Percentiles rank a stretch among this genome's conserved stretches.
Conservation (phyloP, 2,329 filamentous ascomycete species). For the Pseudogymnoascus sp. region DNA sequence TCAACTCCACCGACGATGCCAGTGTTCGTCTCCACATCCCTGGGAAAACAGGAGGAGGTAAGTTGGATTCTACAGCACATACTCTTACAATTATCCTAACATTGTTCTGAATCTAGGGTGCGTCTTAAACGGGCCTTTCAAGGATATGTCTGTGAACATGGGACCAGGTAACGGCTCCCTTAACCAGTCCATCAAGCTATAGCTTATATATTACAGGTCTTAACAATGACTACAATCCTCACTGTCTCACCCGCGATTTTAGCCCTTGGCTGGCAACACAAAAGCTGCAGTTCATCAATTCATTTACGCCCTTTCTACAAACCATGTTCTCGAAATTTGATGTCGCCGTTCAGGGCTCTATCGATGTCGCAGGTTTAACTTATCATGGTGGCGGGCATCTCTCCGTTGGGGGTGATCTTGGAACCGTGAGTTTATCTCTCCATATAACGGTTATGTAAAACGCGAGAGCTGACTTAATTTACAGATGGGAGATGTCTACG, state of each 20-base stretch:
- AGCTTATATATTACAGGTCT: slow-evolving; percentile 5
- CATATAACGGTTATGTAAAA: slow-evolving; percentile 14
- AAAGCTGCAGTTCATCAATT: slow-evolving; percentile 17
- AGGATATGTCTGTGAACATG: slow-evolving; percentile 13
- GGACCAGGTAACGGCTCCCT: slow-evolving; percentile 8
- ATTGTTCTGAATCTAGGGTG: slow-evolving; percentile 34
- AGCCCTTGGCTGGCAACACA: slow-evolving; percentile 22
- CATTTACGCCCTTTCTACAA: slow-evolving; percentile 19
- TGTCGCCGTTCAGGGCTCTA: slow-evolving; percentile 25
- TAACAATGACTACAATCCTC: slow-evolving; percentile 26
- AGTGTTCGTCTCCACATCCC: slow-evolving; percentile 4
- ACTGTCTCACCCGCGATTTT: slow-evolving; percentile 32
- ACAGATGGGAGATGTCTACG: neutral
- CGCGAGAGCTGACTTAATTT: neutral
- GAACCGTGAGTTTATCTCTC: slow-evolving; percentile 29
- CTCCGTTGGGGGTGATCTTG: slow-evolving; percentile 29
- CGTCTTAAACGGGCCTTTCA: slow-evolving; percentile 38
- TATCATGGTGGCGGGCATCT: slow-evolving; percentile 29
- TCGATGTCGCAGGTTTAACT: slow-evolving; percentile 20
- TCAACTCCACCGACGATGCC: slow-evolving; percentile 9
- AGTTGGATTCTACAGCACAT: neutral
- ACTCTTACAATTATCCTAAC: neutral
- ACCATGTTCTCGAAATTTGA: slow-evolving; percentile 28
- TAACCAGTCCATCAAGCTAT: neutral
- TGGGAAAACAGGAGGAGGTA: slow-evolving; percentile 17